Conservation (phyloP, 345 rosid species). For the thale cress (Arabidopsis thaliana) region TAIR10.1 NC_003076.8:16780001-16780500, state of each 20-base stretch:
- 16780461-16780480: slow-evolving; percentile 99
- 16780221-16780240: slow-evolving; percentile 86
- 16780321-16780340: slow-evolving; percentile 81
- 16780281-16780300: slow-evolving; percentile 61
- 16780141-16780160: slow-evolving; percentile 73
- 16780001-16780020: slow-evolving; percentile 43
- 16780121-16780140: slow-evolving; percentile 89
- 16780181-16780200: slow-evolving; percentile 82
- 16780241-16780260: slow-evolving; percentile 83
- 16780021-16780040: slow-evolving; percentile 57
- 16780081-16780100: slow-evolving; percentile 53
- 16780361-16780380: slow-evolving; percentile 80
- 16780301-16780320: slow-evolving; percentile 58
- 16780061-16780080: slow-evolving; percentile 41
- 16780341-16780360: slow-evolving; percentile 80
- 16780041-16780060: slow-evolving; percentile 50
- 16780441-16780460: slow-evolving; percentile 92
- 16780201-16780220: slow-evolving; percentile 91
- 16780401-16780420: slow-evolving; percentile 85
- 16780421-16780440: slow-evolving; percentile 83
- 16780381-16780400: slow-evolving; percentile 98
- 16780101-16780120: slow-evolving; percentile 81
- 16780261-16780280: slow-evolving; percentile 66
- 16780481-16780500: slow-evolving; percentile 92
- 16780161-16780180: slow-evolving; percentile 76